Evolutionary conservation across 306 rosid genomes (phyloP), one percentile per base, ranked within the genome.

Genomic region (Cicer judaicum): DNA sequence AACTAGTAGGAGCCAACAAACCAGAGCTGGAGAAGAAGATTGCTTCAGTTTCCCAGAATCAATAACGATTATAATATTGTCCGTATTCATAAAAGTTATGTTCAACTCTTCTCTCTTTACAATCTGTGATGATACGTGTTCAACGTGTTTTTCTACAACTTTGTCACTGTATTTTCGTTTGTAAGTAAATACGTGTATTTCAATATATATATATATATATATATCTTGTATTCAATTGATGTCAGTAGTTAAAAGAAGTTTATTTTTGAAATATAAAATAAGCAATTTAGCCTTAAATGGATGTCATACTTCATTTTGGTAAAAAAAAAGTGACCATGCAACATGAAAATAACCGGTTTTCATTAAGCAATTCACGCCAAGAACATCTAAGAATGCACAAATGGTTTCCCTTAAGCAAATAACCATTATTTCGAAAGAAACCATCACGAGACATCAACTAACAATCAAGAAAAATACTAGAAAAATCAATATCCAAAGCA

Each of bases 1-100:
- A 95, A 85, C 99, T 95, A 19, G 99, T 95, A 0, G 99, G 99
- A 68, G 99, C 99, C 57, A 95, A 95, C 89, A 95, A 82, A 83
- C 89, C 93, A 2, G 99, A 92, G 89, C 85, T 95, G 76, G 87
- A 84, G 87, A 87, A 85, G 86, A 95, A 88, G 85, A 64, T 90
- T 40, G 82, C 78, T 78, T 84, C 89, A 36, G 64, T 74, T 14
- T 16, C 84, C 15, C 63, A 53, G 6, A 2, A 24, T 24, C 34
- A 24, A 74, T 64, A 78, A 36, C 55, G 14, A 13, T 60, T 41
- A 19, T 5, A 50, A 36, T 56, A 44, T 73, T 70, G 48, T 75
- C 74, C 39, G 65, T 64, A 12, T 44, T 19, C 47, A 50, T 57
- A 14, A 44, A 71, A 75, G 55, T 50, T 11, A 9, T 47, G 44